These are phyloP conservation scores for Calophaca sinica DNA, from an alignment of 306 rosid genomes.

Conservation along the genomic window DNA sequence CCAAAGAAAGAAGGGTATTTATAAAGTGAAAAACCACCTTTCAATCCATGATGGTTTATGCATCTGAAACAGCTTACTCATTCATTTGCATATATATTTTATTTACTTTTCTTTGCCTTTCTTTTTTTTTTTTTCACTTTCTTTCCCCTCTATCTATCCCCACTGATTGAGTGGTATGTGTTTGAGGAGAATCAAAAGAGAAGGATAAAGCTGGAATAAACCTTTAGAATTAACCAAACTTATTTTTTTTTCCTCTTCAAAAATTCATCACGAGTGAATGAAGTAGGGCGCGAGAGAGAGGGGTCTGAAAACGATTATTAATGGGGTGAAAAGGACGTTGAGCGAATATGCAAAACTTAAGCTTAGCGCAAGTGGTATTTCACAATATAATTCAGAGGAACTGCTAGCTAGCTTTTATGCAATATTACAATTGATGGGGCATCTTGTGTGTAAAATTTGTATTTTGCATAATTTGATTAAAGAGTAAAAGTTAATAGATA, in stretches of 20 bases:
- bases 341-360: slow-evolving; percentile 42
- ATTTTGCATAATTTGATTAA: background rate
- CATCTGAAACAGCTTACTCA: slow-evolving; percentile 36
- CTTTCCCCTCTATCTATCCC: background rate
- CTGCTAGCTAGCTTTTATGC: slow-evolving; percentile 14
- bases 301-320: slow-evolving; percentile 57
- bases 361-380: slow-evolving; percentile 37
- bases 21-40: slow-evolving; percentile 62
- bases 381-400: slow-evolving; percentile 33
- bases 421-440: background rate
- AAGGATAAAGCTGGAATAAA: slow-evolving; percentile 47
- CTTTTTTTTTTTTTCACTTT: too few species aligned
- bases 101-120: background rate
- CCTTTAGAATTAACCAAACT: background rate
- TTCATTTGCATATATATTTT: slow-evolving; percentile 8
- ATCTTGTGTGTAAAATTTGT: background rate
- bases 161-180: slow-evolving; percentile 10
- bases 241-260: background rate
- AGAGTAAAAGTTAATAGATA: background rate
- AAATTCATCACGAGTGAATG: slow-evolving; percentile 12
- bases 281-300: slow-evolving; percentile 46
- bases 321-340: slow-evolving; percentile 63
- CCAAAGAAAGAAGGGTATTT: slow-evolving; percentile 54
- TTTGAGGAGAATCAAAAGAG: slow-evolving; percentile 54
- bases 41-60: slow-evolving; percentile 37